phyloP scores from a whole-genome alignment of 1,284 basidiomycete species.

The Cryptococcus sp. region DNA sequence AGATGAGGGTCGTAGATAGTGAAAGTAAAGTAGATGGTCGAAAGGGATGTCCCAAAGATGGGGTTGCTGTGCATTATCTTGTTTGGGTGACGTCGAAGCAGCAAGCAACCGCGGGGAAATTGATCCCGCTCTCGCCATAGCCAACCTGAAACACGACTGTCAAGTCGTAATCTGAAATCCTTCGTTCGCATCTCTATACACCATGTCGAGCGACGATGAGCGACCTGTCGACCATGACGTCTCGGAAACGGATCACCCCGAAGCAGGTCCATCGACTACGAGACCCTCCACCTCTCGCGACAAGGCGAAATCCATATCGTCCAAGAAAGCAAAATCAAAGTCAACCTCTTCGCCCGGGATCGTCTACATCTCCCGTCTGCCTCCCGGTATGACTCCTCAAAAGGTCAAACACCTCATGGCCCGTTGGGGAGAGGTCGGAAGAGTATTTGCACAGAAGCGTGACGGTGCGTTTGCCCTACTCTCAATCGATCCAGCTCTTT shows the following conservation, averaged over 20 bases:
- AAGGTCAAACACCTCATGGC: constrained; percentile 93
- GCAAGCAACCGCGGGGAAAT: not conserved
- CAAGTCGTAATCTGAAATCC: not conserved
- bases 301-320: not conserved
- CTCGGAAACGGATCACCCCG: not conserved
- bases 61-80: not conserved
- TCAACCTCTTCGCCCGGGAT: constrained; percentile 57
- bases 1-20: too few species aligned
- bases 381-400: constrained; percentile 96
- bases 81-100: not conserved
- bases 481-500: constrained; percentile 15
- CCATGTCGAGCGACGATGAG: not conserved
- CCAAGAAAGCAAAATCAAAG: constrained; percentile 24
- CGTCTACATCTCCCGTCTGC: constrained; percentile 91
- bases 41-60: not conserved
- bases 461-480: constrained; percentile 50
- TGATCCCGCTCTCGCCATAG: not conserved
- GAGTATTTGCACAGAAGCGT: constrained; percentile 82
- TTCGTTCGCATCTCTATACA: not conserved
- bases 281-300: not conserved
- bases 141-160: not conserved
- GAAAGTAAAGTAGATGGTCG: not conserved
- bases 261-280: constrained; percentile 5
- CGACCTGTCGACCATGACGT: not conserved
- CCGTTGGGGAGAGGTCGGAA: constrained; percentile 71